Conservation (phyloP, 2,329 filamentous ascomycete species). For the Amauroascus verrucosus region DNA sequence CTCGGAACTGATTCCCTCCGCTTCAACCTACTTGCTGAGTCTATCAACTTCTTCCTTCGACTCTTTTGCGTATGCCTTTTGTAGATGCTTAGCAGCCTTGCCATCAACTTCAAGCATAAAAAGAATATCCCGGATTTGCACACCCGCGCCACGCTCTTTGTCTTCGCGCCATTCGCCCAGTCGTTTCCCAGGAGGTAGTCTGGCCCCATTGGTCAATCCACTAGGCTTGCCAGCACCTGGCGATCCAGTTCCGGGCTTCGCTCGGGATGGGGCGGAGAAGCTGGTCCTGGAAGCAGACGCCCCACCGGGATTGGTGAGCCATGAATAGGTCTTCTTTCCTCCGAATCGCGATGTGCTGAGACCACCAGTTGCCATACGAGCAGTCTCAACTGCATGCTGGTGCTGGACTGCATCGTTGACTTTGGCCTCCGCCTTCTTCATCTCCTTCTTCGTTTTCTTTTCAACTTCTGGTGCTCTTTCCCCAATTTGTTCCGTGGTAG, state of each 20-base stretch:
- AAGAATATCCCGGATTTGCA: slow-evolving; percentile 77
- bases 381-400: slow-evolving; percentile 72
- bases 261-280: slow-evolving; percentile 31
- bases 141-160: slow-evolving; percentile 61
- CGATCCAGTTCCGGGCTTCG: slow-evolving; percentile 14
- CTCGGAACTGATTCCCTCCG: not conserved
- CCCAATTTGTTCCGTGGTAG: slow-evolving; percentile 26
- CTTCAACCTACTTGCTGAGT: not conserved
- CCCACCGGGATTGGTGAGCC: slow-evolving; percentile 32
- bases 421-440: slow-evolving; percentile 63
- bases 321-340: slow-evolving; percentile 38
- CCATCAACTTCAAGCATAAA: slow-evolving; percentile 70
- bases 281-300: slow-evolving; percentile 26
- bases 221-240: slow-evolving; percentile 20
- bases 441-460: slow-evolving; percentile 77
- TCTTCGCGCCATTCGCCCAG: slow-evolving; percentile 69
- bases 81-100: slow-evolving; percentile 35
- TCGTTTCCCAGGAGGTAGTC: slow-evolving; percentile 42
- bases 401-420: slow-evolving; percentile 69
- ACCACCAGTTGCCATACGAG: slow-evolving; percentile 62
- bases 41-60: slow-evolving; percentile 29
- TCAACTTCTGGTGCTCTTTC: slow-evolving; percentile 50
- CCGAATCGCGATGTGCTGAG: slow-evolving; percentile 43
- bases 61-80: slow-evolving; percentile 36
- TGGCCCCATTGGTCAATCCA: slow-evolving; percentile 21